These are phyloP conservation scores for Cryphonectria carpinicola DNA, from an alignment of 2,329 filamentous ascomycete species.

Conservation along the genomic window DNA sequence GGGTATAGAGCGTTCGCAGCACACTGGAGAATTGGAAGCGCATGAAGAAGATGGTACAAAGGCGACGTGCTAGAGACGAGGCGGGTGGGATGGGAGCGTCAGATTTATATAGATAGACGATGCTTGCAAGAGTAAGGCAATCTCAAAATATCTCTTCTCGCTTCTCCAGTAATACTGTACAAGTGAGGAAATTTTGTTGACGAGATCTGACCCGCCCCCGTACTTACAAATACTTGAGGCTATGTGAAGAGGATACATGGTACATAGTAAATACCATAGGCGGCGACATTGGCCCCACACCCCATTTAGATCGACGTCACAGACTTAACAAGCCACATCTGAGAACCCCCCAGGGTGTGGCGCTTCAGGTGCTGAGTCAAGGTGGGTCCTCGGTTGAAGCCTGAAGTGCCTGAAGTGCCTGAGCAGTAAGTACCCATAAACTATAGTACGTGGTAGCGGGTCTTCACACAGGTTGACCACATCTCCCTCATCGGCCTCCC, in stretches of 20 bases:
- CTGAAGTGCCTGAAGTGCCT: background rate
- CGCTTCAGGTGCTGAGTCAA: background rate
- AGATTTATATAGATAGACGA: background rate
- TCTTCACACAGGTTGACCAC: conserved; percentile 9
- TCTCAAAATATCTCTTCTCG: background rate
- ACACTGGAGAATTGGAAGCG: conserved; percentile 54
- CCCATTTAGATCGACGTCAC: conserved; percentile 20
- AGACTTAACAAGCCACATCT: conserved; percentile 14
- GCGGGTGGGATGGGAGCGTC: background rate
- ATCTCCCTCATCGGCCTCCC: conserved; percentile 9
- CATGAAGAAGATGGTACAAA: conserved; percentile 42
- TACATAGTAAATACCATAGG: background rate
- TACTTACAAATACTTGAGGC: conserved; percentile 27
- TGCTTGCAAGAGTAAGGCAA: background rate
- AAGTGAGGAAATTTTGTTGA: conserved; percentile 22
- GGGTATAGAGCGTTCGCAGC: conserved; percentile 48
- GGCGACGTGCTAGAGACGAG: background rate
- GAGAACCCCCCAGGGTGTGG: background rate
- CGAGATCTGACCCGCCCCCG: background rate
- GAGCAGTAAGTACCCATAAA: background rate
- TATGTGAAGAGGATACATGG: conserved; percentile 19
- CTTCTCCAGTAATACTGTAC: conserved; percentile 23
- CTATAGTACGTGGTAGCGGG: conserved; percentile 8
- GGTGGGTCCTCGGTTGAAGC: background rate
- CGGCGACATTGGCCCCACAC: conserved; percentile 13